These are phyloP conservation scores for Senna siamea DNA, from an alignment of 306 rosid genomes.

Conservation along the genomic window DNA sequence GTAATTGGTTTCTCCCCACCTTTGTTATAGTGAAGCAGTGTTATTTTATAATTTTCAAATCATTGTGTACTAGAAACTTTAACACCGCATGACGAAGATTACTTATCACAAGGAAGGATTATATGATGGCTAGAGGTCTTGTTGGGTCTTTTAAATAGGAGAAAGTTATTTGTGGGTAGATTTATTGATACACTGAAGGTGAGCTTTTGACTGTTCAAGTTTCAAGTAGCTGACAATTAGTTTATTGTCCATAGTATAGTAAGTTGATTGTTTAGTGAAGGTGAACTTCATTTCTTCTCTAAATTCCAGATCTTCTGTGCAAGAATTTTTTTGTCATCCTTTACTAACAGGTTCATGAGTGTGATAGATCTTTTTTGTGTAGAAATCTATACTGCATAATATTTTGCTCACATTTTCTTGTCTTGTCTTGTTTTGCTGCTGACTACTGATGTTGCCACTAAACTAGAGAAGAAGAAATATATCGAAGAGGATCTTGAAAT, in stretches of 20 bases:
- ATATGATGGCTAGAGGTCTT: not conserved
- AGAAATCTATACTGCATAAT: not conserved
- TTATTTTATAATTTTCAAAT: constrained; percentile 11
- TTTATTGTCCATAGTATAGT: not conserved
- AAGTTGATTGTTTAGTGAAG: constrained; percentile 21
- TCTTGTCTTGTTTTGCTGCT: constrained; percentile 12
- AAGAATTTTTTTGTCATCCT: not conserved
- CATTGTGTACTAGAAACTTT: constrained; percentile 12
- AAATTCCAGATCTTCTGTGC: not conserved
- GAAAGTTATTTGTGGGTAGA: constrained; percentile 1
- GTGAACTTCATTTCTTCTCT: constrained; percentile 7
- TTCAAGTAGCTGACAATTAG: not conserved
- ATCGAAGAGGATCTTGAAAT: not conserved
- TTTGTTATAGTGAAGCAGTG: constrained; percentile 10
- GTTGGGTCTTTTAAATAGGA: constrained; percentile 8
- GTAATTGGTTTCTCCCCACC: constrained; percentile 6
- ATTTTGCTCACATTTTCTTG: not conserved
- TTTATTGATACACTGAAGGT: not conserved
- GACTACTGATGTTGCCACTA: not conserved
- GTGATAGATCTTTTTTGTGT: not conserved
- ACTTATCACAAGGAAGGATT: not conserved
- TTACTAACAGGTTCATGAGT: constrained; percentile 12
- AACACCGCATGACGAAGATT: constrained; percentile 10
- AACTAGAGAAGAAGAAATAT: not conserved
- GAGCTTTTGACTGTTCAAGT: not conserved